Base-by-base conservation (phyloP, 768 basidiomycete genomes). In the Phaeotremella fagi region DNA sequence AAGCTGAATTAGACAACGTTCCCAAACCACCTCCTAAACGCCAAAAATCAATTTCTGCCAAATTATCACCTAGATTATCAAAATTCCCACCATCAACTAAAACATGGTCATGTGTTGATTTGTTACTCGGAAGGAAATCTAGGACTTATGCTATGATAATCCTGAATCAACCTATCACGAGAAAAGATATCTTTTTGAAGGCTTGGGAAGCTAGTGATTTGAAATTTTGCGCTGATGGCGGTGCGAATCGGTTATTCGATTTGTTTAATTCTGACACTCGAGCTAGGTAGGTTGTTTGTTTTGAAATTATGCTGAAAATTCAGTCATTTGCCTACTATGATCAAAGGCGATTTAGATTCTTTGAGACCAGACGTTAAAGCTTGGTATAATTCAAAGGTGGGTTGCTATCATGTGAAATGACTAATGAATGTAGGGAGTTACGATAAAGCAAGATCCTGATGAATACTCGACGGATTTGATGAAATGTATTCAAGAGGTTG, bases 331-430 rank as follows among this genome's bases (percentile, higher is more conserved):
- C 95, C 95, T 0, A 81, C 91, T 69, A 72, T 94, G 20, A 86
- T 99, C 66, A 92, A 88, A 73, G 95, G 94, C 24, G 95, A 99
- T 73, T 74, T 98, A 25, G 95, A 98, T 71, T 97, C 91, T 7
- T 68, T 95, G 36, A 79, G 88, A 11, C 71, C 78, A 1, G 87
- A 91, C 41, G 91, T 94, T 4, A 78, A 78, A 38, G 68, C 69
- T 24, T 90, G 81, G 68, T 98, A 95, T 68, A 70, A 76, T 11
- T 70, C 76, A 0, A 77, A 80, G 59, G 89, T 87, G 59, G 35
- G 80, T 63, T 18, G 26, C 51, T 36, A 0, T 47, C 15, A 22
- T 26, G n/a, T 25, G 29, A 31, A 36, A 28, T 20, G 45, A 22
- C 26, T 57, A 25, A 50, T 36, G 16, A 24, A 4, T 28, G 3